phyloP scores from a whole-genome alignment of 495 filamentous ascomycete genomes.

The Lophiostoma macrostomum region DNA sequence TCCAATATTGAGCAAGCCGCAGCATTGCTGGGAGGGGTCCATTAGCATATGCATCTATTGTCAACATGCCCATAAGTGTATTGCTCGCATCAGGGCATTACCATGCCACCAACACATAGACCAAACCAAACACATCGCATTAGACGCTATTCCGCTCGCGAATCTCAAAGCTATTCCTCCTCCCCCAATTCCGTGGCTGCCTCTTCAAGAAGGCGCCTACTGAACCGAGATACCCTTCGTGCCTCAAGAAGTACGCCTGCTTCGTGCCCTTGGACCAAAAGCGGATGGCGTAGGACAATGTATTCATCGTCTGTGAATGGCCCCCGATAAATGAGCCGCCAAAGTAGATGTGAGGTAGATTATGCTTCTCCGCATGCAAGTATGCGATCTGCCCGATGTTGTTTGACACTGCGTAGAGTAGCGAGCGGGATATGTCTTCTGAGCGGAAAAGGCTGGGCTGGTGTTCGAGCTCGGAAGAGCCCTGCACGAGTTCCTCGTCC shows the following conservation, averaged over 20 bases:
- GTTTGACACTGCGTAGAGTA: slow-evolving; percentile 56
- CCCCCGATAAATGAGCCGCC: slow-evolving; percentile 95
- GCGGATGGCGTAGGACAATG: slow-evolving; percentile 87
- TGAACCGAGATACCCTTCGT: slow-evolving; percentile 95
- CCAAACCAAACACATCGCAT: no score
- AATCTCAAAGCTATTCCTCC: slow-evolving; percentile 49
- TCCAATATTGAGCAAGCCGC: no score
- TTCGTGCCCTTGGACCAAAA: slow-evolving; percentile 96
- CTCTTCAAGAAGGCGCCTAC: slow-evolving; percentile 92
- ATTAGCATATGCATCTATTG: no score
- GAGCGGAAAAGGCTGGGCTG: slow-evolving; percentile 57
- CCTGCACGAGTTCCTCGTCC: slow-evolving; percentile 6
- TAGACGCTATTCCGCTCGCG: background rate
- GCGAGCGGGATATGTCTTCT: slow-evolving; percentile 24
- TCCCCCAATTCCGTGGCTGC: slow-evolving; percentile 88
- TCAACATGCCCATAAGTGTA: no score
- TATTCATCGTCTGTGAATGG: slow-evolving; percentile 96
- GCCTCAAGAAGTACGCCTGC: slow-evolving; percentile 91
- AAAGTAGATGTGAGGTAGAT: slow-evolving; percentile 90
- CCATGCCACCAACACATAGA: no score
- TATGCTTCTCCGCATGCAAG: slow-evolving; percentile 88
- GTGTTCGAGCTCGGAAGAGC: slow-evolving; percentile 61
- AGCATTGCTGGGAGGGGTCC: no score
- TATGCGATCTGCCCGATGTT: slow-evolving; percentile 99
- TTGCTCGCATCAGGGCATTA: no score